Evolutionary conservation across 2,329 filamentous ascomycete species (phyloP).

Genomic region (Metarhizium guizhouense): DNA sequence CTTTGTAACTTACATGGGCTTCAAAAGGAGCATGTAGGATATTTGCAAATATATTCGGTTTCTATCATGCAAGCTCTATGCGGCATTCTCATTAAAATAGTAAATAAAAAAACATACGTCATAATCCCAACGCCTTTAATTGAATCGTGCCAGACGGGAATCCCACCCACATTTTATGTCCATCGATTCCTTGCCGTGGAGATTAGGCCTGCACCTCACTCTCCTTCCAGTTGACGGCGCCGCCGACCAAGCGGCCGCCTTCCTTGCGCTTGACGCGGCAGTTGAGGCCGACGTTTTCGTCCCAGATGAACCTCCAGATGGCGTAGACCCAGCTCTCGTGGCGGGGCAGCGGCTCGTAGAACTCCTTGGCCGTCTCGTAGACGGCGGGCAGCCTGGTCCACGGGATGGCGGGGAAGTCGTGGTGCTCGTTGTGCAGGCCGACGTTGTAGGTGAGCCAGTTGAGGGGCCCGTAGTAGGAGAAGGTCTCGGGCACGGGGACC

Average conservation of each 20-base stretch:
- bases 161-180: too few species aligned
- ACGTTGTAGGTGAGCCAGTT: slow-evolving; percentile 96
- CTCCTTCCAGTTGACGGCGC: slow-evolving; percentile 51
- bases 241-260: slow-evolving; percentile 55
- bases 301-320: slow-evolving; percentile 91
- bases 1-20: too few species aligned
- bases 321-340: slow-evolving; percentile 89
- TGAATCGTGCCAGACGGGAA: neutral
- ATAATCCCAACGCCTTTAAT: neutral
- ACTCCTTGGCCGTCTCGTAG: slow-evolving; percentile 75
- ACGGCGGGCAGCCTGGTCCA: slow-evolving; percentile 81
- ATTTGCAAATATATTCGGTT: too few species aligned
- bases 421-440: slow-evolving; percentile 95
- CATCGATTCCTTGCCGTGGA: neutral
- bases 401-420: slow-evolving; percentile 94
- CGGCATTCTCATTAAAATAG: too few species aligned
- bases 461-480: slow-evolving; percentile 88
- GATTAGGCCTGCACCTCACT: slow-evolving; percentile 56
- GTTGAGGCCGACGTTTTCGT: slow-evolving; percentile 80
- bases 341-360: slow-evolving; percentile 78
- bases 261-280: slow-evolving; percentile 89
- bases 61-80: too few species aligned
- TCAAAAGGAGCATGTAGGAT: too few species aligned
- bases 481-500: slow-evolving; percentile 79
- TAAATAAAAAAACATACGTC: too few species aligned